phyloP scores from a whole-genome alignment of 225 moss, liverwort and hornwort species.

The Thuidium tamariscinum region DNA sequence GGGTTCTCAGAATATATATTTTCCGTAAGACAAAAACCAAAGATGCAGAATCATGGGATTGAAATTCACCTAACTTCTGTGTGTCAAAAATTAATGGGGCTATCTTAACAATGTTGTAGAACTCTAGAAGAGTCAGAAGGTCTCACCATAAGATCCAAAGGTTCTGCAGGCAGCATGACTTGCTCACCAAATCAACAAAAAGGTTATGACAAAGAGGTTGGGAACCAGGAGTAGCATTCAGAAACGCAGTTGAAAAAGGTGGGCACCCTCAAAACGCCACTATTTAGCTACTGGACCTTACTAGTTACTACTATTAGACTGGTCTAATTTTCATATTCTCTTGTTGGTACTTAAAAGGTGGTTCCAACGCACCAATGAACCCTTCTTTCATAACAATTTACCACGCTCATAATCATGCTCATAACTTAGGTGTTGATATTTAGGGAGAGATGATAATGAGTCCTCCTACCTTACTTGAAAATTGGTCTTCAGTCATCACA shows the following conservation, averaged over 20 bases:
- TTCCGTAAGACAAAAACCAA: background rate
- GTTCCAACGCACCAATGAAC: background rate
- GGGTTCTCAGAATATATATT: background rate
- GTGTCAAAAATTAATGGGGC: background rate
- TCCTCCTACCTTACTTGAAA: background rate
- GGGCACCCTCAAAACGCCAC: background rate
- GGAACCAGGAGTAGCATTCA: too few relatives aligned
- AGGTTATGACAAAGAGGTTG: background rate
- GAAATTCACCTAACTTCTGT: background rate
- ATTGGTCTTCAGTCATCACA: background rate
- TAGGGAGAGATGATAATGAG: too few relatives aligned
- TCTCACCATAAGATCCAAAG: background rate
- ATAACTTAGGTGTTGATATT: background rate
- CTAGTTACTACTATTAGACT: too few relatives aligned
- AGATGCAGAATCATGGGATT: background rate
- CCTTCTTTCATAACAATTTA: fast-evolving
- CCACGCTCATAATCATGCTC: background rate
- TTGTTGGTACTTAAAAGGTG: too few relatives aligned
- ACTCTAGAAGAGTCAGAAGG: too few relatives aligned
- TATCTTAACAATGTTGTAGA: too few relatives aligned
- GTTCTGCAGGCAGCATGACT: background rate
- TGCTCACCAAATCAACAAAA: background rate
- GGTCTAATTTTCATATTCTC: too few relatives aligned
- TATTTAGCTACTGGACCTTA: too few relatives aligned
- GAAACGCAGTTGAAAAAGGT: too few relatives aligned